Percentiles rank a stretch among this genome's conserved stretches.
Conservation (phyloP, 2,329 filamentous ascomycete genomes). For the Venturia carpophila region DNA sequence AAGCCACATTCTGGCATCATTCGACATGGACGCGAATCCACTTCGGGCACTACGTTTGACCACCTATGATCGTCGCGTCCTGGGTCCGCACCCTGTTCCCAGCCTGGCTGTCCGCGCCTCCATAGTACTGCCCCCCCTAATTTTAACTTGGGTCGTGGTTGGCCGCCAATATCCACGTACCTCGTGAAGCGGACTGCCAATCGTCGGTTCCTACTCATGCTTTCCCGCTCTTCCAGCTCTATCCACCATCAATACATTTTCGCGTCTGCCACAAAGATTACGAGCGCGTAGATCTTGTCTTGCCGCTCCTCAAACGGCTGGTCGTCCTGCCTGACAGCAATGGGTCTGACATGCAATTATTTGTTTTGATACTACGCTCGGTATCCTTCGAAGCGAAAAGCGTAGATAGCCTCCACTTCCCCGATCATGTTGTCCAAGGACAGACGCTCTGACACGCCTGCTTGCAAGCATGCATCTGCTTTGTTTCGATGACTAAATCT, state of each 20-base stretch:
- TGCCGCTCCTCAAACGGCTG: neutral
- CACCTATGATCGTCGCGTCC: conserved; percentile 3
- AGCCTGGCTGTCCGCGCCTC: neutral
- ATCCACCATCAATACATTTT: neutral
- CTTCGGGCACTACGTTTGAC: conserved; percentile 1
- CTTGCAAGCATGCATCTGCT: neutral
- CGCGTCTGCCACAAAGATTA: neutral
- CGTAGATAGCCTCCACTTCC: neutral
- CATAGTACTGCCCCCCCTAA: neutral
- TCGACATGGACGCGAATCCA: neutral
- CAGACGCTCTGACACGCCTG: neutral
- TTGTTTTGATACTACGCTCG: neutral
- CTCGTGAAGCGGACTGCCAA: neutral
- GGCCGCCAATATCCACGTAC: neutral
- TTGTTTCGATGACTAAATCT: neutral
- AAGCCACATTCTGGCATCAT: neutral
- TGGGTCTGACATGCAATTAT: neutral
- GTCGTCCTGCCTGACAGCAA: neutral
- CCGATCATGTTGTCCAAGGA: neutral
- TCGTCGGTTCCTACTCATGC: neutral
- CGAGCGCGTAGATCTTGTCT: too few species aligned
- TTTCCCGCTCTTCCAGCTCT: neutral
- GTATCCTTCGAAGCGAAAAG: neutral
- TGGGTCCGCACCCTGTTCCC: too few species aligned
- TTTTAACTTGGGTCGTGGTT: conserved; percentile 2